Evolutionary conservation across 2,329 filamentous ascomycete genomes (phyloP), one percentile per base, ranked within the genome.

Genomic region (Allantophomopsis cytisporea): DNA sequence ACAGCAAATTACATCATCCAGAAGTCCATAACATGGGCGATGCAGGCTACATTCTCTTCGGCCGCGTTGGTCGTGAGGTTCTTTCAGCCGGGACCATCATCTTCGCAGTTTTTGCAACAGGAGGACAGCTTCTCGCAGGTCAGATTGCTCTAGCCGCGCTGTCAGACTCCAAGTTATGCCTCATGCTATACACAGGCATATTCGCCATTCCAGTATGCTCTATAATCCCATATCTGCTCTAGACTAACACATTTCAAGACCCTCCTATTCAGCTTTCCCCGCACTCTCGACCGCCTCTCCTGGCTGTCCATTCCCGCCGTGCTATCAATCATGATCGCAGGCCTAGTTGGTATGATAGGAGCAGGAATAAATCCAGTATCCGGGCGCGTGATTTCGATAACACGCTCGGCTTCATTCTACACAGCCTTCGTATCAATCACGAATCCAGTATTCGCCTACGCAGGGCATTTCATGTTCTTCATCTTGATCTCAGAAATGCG

Each of bases 401-500:
- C 62, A 3, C 68, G 65, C 2, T 71, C 66, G 65, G 48, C 51
- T 1, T 57, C 59, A 0, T 54, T 71, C 32, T 58, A 55, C 35
- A 54, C 60, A 23, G 68, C 60, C 7, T 71, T 73, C 49, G 53
- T 62, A 1, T 62, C 64, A 1, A 60, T 71, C 8, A 63, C 60
- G 35, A 76, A 76, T 54, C 76, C 78, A 33, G 61, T 76, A 41
- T 65, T 78, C 41, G 71, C 74, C 23, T 79, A 70, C 53, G 55
- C 69, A 56, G 70, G 71, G 14, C 69, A 76, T 47, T 65, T 72
- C 31, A 70, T 70, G 34, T 78, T 76, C 56, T 77, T 77, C 52
- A 62, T 63, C 42, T 66, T 80, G 48, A 68, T 73, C 46, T 64
- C 66, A 13, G 74, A 79, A 49, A 60, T 79, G 53, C 61, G 64